Evolutionary conservation across 2,329 filamentous ascomycete genomes (phyloP).

Genomic region (Cladorrhinum sp.): DNA sequence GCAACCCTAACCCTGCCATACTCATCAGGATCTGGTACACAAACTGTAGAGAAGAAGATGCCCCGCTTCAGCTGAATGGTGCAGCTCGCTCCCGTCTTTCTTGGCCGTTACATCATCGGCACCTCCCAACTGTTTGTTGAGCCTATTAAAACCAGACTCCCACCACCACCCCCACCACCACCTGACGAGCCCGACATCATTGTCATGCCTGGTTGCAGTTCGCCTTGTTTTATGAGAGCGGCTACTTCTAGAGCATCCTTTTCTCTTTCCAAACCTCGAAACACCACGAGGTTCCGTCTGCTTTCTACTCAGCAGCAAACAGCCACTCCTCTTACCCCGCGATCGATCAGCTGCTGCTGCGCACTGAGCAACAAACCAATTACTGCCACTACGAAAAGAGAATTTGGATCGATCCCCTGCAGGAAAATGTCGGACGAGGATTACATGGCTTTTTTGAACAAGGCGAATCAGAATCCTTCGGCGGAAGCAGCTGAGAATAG

Average conservation of each 20-base stretch:
- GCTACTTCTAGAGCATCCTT: neutral
- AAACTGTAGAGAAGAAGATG: neutral
- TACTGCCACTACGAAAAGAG: neutral
- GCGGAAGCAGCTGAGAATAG: constrained; percentile 46
- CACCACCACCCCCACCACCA: neutral
- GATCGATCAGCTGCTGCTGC: too few species aligned
- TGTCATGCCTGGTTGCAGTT: neutral
- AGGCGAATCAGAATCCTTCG: constrained; percentile 77
- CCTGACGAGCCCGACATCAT: neutral
- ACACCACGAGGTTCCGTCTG: too few species aligned
- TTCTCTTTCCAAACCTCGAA: neutral
- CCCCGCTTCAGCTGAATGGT: constrained; percentile 14
- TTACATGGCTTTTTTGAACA: constrained; percentile 81
- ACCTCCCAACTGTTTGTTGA: neutral
- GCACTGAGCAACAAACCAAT: too few species aligned
- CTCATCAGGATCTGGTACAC: neutral
- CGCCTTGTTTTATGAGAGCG: neutral
- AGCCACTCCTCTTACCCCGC: too few species aligned
- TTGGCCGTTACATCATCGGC: constrained; percentile 23
- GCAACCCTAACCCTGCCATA: neutral
- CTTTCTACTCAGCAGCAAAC: too few species aligned
- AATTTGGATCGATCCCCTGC: neutral
- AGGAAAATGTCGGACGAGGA: constrained; percentile 62
- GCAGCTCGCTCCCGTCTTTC: neutral
- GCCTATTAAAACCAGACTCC: constrained; percentile 11